Evolutionary conservation across 2,329 filamentous ascomycete species (phyloP), one percentile per base, ranked within the genome.

Genomic region (Epichloe baconii): DNA sequence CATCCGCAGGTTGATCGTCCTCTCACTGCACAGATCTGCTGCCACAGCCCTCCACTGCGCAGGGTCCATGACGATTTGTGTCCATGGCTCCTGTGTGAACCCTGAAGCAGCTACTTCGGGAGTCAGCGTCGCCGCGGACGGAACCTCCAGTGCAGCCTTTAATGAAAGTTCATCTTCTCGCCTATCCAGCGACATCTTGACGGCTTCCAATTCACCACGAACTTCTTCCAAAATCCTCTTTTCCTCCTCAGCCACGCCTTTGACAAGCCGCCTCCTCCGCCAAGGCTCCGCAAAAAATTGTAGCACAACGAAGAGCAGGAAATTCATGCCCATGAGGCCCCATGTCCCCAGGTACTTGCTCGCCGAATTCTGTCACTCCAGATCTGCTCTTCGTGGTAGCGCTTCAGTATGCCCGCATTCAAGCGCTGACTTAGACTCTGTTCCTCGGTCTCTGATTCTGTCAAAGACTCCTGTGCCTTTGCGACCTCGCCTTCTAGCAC

Each of bases 361-460:
- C 93, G 78, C 37, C 93, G 78, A 64, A 98, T 98, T 60, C 95
- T 91, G 66, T 98, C 93, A 63, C 88, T 95, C 93, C 93, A 98
- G 52, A 98, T 94, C 71, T 98, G 93, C 72, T 98, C 93, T 70
- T 98, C 93, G 67, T 98, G 93, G 68, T 98, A 98, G 54, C 94
- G 81, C 55, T 86, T 86, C 48, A 96, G 73, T 59, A 97, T 96
- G 48, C 84, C 82, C 55, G 85, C 82, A 64, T 86, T 91, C 50
- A 98, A 72, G 60, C 83, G 79, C 49, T 82, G 79, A 51, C 83
- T 79, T 1, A 89, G 78, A 55, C 86, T 83, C 68, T 95, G 86
- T 54, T 94, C 82, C 35, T 87, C 80, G 44, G 79, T 77, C 71
- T 98, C 93, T 2, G 88, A 83, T 53, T 81, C 77, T 15, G 82